Conservation (phyloP, 2,329 filamentous ascomycete species). For the Periconia sp. region DNA sequence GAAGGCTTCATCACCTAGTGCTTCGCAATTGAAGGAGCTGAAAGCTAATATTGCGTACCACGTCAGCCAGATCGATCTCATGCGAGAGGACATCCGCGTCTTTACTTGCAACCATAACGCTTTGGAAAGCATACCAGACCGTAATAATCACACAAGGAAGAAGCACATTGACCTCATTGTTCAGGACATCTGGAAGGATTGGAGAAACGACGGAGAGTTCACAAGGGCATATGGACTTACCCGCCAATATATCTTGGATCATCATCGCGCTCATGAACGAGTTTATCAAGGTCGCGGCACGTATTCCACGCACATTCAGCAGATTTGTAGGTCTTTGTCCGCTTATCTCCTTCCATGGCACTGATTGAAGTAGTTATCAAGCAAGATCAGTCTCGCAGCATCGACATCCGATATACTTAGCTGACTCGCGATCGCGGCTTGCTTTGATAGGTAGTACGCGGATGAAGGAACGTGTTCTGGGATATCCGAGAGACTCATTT, state of each 20-base stretch:
- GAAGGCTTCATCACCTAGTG: too few relatives aligned
- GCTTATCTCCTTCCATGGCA: too few relatives aligned
- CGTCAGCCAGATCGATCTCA: constrained; percentile 14
- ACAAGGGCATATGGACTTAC: constrained; percentile 5
- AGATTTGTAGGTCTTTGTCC: neutral
- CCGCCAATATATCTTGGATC: constrained; percentile 3
- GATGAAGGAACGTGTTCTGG: too few relatives aligned
- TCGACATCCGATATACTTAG: too few relatives aligned
- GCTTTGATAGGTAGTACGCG: too few relatives aligned
- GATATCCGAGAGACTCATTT: too few relatives aligned
- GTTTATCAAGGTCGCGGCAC: constrained; percentile 1
- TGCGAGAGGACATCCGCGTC: constrained; percentile 1
- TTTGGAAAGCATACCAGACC: neutral
- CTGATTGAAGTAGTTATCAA: too few relatives aligned
- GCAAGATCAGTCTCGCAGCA: too few relatives aligned
- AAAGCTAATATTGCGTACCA: constrained; percentile 1
- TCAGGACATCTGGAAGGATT: constrained; percentile 1
- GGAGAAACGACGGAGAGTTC: constrained; percentile 3
- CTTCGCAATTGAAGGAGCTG: neutral
- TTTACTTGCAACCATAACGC: constrained; percentile 12
- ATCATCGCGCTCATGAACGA: constrained; percentile 17
- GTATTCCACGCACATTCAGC: neutral
- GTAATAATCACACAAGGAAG: constrained; percentile 1
- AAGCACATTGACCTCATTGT: neutral
- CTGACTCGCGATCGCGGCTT: too few relatives aligned